A percentile compares a stretch with the other conserved stretches of the same genome.
Conservation (phyloP, 2,329 filamentous ascomycete genomes). For the Arthrobotrys megalospora region DNA sequence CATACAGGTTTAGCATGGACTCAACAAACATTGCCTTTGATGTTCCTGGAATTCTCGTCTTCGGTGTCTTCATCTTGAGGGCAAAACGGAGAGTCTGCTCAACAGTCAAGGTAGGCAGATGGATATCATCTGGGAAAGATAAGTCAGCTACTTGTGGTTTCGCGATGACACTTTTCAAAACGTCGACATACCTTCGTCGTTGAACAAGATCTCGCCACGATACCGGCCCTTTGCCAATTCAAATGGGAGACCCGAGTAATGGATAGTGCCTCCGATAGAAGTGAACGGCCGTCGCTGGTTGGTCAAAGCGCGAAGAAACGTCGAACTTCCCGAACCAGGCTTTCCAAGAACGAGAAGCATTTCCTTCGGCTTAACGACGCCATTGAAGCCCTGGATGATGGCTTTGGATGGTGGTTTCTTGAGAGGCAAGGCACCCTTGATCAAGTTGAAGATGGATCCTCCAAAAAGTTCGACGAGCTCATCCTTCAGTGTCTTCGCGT, state of each 20-base stretch:
- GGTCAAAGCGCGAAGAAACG: slow-evolving; percentile 81
- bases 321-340: slow-evolving; percentile 82
- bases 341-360: slow-evolving; percentile 82
- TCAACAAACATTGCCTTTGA: slow-evolving; percentile 71
- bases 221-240: slow-evolving; percentile 78
- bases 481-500: slow-evolving; percentile 63
- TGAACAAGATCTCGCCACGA: slow-evolving; percentile 83
- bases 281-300: slow-evolving; percentile 79
- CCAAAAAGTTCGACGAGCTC: slow-evolving; percentile 63
- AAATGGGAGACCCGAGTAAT: slow-evolving; percentile 80
- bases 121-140: slow-evolving; percentile 66
- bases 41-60: slow-evolving; percentile 62
- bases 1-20: slow-evolving; percentile 73
- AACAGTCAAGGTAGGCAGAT: slow-evolving; percentile 81
- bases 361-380: slow-evolving; percentile 77
- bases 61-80: slow-evolving; percentile 67
- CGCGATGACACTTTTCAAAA: neutral
- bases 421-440: slow-evolving; percentile 65
- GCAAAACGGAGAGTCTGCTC: slow-evolving; percentile 84
- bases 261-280: slow-evolving; percentile 78
- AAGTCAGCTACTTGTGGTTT: slow-evolving; percentile 1
- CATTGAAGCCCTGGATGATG: slow-evolving; percentile 78
- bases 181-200: slow-evolving; percentile 79
- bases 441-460: slow-evolving; percentile 58
- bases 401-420: slow-evolving; percentile 71